Evolutionary conservation across 2,329 filamentous ascomycete genomes (phyloP).

Genomic region (Fusarium poae): DNA sequence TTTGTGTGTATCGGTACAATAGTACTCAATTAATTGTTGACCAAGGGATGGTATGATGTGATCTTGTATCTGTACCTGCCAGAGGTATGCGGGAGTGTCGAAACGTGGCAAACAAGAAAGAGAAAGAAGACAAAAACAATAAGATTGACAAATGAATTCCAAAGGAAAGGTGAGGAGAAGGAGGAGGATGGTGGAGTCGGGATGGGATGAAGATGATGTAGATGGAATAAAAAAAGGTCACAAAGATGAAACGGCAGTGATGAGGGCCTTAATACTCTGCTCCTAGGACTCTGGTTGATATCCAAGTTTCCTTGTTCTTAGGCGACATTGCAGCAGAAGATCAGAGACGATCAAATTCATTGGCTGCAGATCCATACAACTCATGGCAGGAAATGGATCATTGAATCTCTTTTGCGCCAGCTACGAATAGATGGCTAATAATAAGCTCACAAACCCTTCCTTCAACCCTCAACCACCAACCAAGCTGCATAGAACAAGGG

Average conservation of each 20-base stretch:
- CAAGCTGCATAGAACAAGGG: conserved; percentile 21
- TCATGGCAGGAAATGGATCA: not conserved
- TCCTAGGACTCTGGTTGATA: conserved; percentile 2
- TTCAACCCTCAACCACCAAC: conserved; percentile 28
- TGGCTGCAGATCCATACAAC: conserved; percentile 20
- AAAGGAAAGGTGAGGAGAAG: conserved; percentile 4
- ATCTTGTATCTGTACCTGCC: conserved; percentile 35
- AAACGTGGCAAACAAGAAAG: conserved; percentile 36
- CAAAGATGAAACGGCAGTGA: conserved; percentile 38
- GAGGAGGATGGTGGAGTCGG: conserved; percentile 14
- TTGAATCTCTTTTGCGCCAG: conserved; percentile 14
- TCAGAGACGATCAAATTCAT: conserved; percentile 21
- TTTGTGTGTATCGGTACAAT: not conserved
- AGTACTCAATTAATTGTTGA: conserved; percentile 31
- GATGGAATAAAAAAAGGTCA: conserved; percentile 4
- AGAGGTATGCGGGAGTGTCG: conserved; percentile 45
- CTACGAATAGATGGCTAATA: conserved; percentile 32
- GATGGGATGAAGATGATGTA: conserved; percentile 33
- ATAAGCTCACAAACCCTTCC: conserved; percentile 23
- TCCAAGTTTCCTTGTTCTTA: conserved; percentile 8
- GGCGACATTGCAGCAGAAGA: conserved; percentile 23
- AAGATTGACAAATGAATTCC: conserved; percentile 38
- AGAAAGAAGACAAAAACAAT: conserved; percentile 21
- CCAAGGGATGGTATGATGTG: conserved; percentile 29
- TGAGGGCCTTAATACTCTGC: conserved; percentile 30